Base-by-base conservation (phyloP, 2,329 filamentous ascomycete species). In the Claviceps arundinis region DNA sequence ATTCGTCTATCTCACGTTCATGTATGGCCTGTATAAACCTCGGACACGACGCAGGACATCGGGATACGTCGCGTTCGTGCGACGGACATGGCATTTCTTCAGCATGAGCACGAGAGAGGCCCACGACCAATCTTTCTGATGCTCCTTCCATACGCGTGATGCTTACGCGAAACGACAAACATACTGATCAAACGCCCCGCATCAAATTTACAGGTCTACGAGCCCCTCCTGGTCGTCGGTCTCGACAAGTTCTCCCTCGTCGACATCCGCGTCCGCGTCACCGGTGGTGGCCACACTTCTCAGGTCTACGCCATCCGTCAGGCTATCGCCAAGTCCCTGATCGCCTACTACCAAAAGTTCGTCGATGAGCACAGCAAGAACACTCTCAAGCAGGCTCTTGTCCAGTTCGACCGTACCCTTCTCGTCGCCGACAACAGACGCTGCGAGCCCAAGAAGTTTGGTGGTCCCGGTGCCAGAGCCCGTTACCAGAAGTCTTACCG, bases 281-380 rank as follows among this genome's bases (percentile, higher is more conserved):
- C 83, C 68, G 93, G 93, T 73, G 93, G 93, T 87, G 93, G 91
- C 78, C 91, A 97, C 82, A 90, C 87, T 62, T 95, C 88, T 56
- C 90, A 96, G 76, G 82, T 95, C 76, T 96, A 97, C 77, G 93
- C 93, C 72, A 89, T 97, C 81, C 89, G 93, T 67, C 93, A 98
- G 80, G 91, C 93, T 68, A 97, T 98, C 71, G 84, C 90, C 79
- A 98, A 97, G 84, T 65, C 68, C 56, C 62, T 71, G 55, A 68
- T 71, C 63, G 68, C 89, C 75, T 96, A 96, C 86, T 97, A 96
- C 87, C 91, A 96, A 80, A 96, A 98, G 83, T 98, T 85, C 79
- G 89, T 97, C 76, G 93, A 98, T 72, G 93, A 98, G 87, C 90
- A 97, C 87, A 89, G 87, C 80, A 98, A 98, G 87, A 96, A 97